Evolutionary conservation across 2,329 filamentous ascomycete genomes (phyloP), one percentile per base, ranked within the genome.

Genomic region (Thielaviopsis populi): DNA sequence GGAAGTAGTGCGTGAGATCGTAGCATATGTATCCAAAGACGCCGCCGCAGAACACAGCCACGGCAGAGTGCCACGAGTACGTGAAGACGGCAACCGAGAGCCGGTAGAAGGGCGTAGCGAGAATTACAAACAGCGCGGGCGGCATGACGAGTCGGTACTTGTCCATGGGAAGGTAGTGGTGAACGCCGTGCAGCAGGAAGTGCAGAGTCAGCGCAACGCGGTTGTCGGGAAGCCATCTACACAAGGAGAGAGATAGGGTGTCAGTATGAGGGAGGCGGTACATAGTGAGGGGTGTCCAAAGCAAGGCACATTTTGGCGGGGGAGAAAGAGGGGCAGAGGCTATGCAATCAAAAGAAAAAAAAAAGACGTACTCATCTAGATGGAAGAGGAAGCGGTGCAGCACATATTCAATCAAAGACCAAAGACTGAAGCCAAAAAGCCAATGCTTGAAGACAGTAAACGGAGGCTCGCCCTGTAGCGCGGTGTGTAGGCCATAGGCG

Each of bases 141-240:
- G 94, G 94, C 94, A 99, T 97, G 68, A 99, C 94, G 10, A 99
- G 85, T 66, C 94, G 86, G 70, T 96, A 92, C 72, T 87, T 92
- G 77, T 99, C 94, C 94, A 99, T 97, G n/a, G 94, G 94, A 3
- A 99, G 82, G 75, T 97, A 99, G 75, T 99, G 94, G 72, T 99
- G 94, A 68, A 99, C 89, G 68, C 94, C 94, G 70, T 99, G 94
- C 30, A 99, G 87, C 48, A 96, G 77, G 76, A 99, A 99, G 74
- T 99, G 94, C 22, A 87, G 69, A 0, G 90, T 95, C 66, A 99
- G 79, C 68, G 83, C 87, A n/a, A 89, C 86, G 63, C 90, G 83
- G 73, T 97, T 95, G 73, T 99, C 89, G 0, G 94, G 94, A 11
- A 99, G 86, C 71, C 85, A 89, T 59, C 89, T 95, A 67, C 24